A percentile compares a stretch with the other conserved stretches of the same genome.
Evolutionary conservation across 768 basidiomycete genomes (phyloP).

Genomic region (Boletus huronensis): DNA sequence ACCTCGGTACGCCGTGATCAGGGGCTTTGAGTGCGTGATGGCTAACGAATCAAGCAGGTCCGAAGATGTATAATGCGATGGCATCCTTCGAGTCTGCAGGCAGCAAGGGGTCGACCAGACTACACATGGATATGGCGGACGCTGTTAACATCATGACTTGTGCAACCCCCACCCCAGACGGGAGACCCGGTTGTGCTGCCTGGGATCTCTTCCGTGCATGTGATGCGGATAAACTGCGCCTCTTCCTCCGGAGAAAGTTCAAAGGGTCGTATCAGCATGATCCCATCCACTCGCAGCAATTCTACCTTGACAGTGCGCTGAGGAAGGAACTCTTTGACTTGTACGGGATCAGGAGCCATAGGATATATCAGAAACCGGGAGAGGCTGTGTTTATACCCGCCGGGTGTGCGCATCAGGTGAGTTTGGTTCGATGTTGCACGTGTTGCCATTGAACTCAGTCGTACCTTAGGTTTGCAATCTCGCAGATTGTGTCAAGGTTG

Average conservation of each 20-base stretch:
- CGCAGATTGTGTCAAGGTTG: constrained; percentile 95
- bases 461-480: constrained; percentile 76
- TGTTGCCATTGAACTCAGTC: not conserved
- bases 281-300: constrained; percentile 88
- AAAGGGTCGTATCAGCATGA: constrained; percentile 57
- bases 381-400: constrained; percentile 96
- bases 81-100: constrained; percentile 62
- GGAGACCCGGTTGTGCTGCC: constrained; percentile 70
- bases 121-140: constrained; percentile 95
- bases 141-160: constrained; percentile 90
- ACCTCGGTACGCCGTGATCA: constrained; percentile 54
- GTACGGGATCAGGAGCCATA: constrained; percentile 70
- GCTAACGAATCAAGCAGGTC: constrained; percentile 47
- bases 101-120: constrained; percentile 78
- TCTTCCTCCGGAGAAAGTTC: constrained; percentile 67
- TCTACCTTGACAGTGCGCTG: constrained; percentile 73
- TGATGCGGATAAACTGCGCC: constrained; percentile 74
- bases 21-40: not conserved
- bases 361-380: constrained; percentile 87
- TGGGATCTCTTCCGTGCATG: constrained; percentile 90
- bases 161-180: constrained; percentile 55
- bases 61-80: constrained; percentile 95
- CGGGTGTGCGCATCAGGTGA: constrained; percentile 86
- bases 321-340: constrained; percentile 64
- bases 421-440: constrained; percentile 16